phyloP scores from a whole-genome alignment of 2,329 filamentous ascomycete species.

The Colletotrichum sp. region DNA sequence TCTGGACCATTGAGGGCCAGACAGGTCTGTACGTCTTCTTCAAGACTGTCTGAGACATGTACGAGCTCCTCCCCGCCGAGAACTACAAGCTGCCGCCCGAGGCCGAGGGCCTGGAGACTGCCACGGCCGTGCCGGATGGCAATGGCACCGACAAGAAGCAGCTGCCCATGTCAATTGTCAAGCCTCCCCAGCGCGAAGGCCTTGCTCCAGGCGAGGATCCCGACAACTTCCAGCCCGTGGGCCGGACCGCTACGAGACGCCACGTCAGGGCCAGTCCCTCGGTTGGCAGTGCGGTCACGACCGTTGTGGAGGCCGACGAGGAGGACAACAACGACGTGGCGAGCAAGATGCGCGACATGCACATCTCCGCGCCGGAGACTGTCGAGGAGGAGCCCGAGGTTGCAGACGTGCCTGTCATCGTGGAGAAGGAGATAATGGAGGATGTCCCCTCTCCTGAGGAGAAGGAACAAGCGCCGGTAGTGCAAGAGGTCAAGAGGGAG shows the following conservation, averaged over 20 bases:
- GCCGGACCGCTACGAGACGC: slow-evolving; percentile 77
- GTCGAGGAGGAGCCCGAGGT: slow-evolving; percentile 56
- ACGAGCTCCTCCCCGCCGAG: slow-evolving; percentile 86
- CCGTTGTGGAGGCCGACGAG: slow-evolving; percentile 83
- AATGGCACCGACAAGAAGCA: slow-evolving; percentile 29
- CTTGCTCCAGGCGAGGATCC: slow-evolving; percentile 39
- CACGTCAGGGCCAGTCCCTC: slow-evolving; percentile 83
- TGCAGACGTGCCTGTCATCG: slow-evolving; percentile 46
- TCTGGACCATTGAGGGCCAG: slow-evolving; percentile 90
- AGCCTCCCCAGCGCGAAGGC: slow-evolving; percentile 34
- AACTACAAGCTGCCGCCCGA: slow-evolving; percentile 96
- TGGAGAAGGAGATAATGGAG: slow-evolving; percentile 37
- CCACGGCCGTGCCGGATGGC: slow-evolving; percentile 45
- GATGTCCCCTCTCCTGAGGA: slow-evolving; percentile 22
- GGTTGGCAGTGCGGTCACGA: slow-evolving; percentile 78
- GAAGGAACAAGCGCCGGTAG: slow-evolving; percentile 26
- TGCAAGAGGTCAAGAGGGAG: slow-evolving; percentile 4
- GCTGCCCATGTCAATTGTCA: slow-evolving; percentile 37
- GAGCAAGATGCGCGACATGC: slow-evolving; percentile 50
- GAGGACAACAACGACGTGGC: slow-evolving; percentile 65
- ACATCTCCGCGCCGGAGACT: slow-evolving; percentile 59
- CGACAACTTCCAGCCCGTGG: slow-evolving; percentile 57
- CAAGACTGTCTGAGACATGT: slow-evolving; percentile 94
- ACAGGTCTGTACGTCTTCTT: slow-evolving; percentile 96
- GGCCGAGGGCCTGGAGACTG: slow-evolving; percentile 80